Conservation (phyloP, 805 yeast species). For the Ogataea allantospora region DNA sequence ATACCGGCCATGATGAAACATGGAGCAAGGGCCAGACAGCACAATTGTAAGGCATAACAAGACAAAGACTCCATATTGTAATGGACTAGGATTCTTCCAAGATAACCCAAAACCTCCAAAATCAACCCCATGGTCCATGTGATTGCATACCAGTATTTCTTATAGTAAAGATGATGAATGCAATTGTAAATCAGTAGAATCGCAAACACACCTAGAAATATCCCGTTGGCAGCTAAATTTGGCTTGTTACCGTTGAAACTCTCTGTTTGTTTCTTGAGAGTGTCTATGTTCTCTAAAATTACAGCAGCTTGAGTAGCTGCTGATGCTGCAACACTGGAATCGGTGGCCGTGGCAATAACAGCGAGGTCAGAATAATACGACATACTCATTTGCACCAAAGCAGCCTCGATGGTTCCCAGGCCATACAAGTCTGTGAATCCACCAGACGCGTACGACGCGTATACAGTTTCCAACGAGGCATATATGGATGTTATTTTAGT, state of each 20-base stretch:
- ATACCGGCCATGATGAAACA: conserved; percentile 84
- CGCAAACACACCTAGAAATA: conserved; percentile 55
- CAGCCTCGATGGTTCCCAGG: neutral
- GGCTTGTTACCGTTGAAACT: conserved; percentile 47
- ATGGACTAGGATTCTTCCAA: conserved; percentile 53
- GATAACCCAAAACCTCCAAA: conserved; percentile 67
- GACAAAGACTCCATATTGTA: conserved; percentile 33
- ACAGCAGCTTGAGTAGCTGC: conserved; percentile 23
- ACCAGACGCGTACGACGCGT: conserved; percentile 2
- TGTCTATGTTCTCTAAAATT: conserved; percentile 23
- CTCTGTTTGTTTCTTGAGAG: conserved; percentile 17
- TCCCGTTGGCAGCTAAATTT: conserved; percentile 53
- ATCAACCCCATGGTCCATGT: conserved; percentile 55
- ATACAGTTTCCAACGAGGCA: conserved; percentile 10
- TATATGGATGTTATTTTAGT: conserved; percentile 10
- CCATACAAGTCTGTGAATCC: conserved; percentile 6
- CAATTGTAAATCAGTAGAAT: conserved; percentile 44
- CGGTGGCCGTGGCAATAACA: conserved; percentile 27
- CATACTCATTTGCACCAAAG: conserved; percentile 22
- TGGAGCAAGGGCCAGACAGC: conserved; percentile 74
- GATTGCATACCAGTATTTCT: conserved; percentile 65
- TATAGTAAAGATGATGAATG: conserved; percentile 41
- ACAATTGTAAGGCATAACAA: conserved; percentile 60
- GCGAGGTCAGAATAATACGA: conserved; percentile 24
- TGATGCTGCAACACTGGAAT: conserved; percentile 11